phyloP scores from a whole-genome alignment of 2,329 filamentous ascomycete species.

The Simplicillium sp. region DNA sequence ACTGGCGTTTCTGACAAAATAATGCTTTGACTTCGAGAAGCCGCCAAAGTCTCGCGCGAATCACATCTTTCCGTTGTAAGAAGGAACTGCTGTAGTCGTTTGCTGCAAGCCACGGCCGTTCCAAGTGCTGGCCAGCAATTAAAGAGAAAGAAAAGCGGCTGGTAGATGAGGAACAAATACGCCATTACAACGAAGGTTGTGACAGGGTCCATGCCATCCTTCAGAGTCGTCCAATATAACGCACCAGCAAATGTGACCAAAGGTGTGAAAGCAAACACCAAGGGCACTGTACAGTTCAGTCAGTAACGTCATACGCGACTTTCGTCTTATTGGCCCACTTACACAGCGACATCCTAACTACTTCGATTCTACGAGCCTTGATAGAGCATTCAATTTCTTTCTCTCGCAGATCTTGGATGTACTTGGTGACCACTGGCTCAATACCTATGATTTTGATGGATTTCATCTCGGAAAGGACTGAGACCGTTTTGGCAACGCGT shows the following conservation, averaged over 20 bases:
- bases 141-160: no score
- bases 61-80: no score
- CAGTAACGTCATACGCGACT: neutral
- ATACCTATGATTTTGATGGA: conserved; percentile 24
- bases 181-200: neutral
- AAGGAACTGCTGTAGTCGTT: no score
- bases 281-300: neutral
- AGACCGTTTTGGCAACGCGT: neutral
- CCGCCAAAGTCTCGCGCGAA: no score
- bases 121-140: no score
- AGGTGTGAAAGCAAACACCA: neutral
- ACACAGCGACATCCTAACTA: neutral
- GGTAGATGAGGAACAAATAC: neutral
- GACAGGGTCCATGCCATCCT: neutral
- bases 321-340: neutral
- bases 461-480: conserved; percentile 20
- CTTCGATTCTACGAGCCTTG: neutral
- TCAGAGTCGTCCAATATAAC: neutral
- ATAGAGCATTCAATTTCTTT: conserved; percentile 7
- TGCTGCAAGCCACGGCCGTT: no score
- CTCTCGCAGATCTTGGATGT: conserved; percentile 6
- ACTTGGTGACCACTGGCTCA: conserved; percentile 1
- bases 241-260: neutral
- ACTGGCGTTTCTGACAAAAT: no score
- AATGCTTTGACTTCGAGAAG: no score